Base-by-base conservation (phyloP, 352 stramenopile genomes). In the Pythium insidiosum region DNA sequence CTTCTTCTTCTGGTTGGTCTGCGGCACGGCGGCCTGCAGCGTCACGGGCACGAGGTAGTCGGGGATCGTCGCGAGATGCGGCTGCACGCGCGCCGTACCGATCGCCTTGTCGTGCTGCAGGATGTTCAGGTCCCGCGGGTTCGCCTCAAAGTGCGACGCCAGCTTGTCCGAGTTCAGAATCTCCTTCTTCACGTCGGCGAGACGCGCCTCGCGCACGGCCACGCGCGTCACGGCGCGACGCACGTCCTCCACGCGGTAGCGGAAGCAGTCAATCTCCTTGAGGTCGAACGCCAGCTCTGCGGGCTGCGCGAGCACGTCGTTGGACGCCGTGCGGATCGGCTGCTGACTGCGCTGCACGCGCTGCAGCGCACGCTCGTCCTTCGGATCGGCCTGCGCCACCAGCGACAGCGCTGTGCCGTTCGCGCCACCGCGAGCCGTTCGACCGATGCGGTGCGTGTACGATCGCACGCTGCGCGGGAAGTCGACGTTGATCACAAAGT, bases 401-500 rank as follows among this genome's bases (percentile, higher is more conserved):
- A 99, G 81, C 38, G 92, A 98, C 30, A 99, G 66, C 6, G 97
- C 95, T 18, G 97, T 98, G 33, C 97, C 97, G 43, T 84, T 95
- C 13, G 88, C 86, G 43, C 95, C 95, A 54, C 93, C 97, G 58
- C 97, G 84, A 1, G 95, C 96, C 12, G 97, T 99, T 50, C 97
- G 87, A 12, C 97, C 97, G 50, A 99, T 96, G 35, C 97, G 86
- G 74, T 99, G 97, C 23, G 92, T 97, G 68, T 99, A 99, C 21
- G 93, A 95, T 46, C 85, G 73, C 19, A 95, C 64, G 45, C 90
- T 97, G 20, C 78, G 76, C 2, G 97, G 97, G 55, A 99, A 97
- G 58, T 99, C 96, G 16, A 99, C 92, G 68, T 99, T 99, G 50
- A 99, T 82, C 25, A 99, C 97, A 68, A 98, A 99, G 21, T 88